Evolutionary conservation across 2,329 filamentous ascomycete species (phyloP), one percentile per base, ranked within the genome.

Genomic region (Fusarium ramigenum): DNA sequence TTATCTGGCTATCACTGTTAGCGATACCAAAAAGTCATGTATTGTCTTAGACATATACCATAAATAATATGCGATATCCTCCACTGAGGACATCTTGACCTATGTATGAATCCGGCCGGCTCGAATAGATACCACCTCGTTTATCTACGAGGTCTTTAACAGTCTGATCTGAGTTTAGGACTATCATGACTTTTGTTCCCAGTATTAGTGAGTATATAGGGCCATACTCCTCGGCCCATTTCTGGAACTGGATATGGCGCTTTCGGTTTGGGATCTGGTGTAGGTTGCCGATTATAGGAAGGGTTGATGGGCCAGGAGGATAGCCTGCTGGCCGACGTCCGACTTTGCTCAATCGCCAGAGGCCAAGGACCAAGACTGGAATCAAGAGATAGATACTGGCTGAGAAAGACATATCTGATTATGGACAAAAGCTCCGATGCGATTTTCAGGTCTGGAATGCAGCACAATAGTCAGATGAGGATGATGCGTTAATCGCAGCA

Each of bases 371-470:
- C 30, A 50, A 12, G 4, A 12, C 9, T 34, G 21, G 30, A 50
- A 50, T 34, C 15, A 50, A 50, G 7, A 50, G 47, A 23, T 50
- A 34, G 30, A 34, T 9, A 5, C 4, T 9, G 6, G 3, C 1
- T 19, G n/a, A 50, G 21, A 30, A 16, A 16, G 19, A 16, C 47
- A 50, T 50, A 2, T 7, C 30, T 12, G 46, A 9, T 50, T 23
- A n/a, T 4, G 10, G 25, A 10, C 2, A 10, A n/a, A 2, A 47
- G 5, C 9, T 44, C 6, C 12, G 23, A 9, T 19, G 16, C 4
- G 42, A 25, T 25, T 0, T 19, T 44, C 4, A 4, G 15, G 40
- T 4, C 15, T 4, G 6, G 40, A 23, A 11, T 23, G 3, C n/a
- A 19, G 42, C 16, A 25, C 10, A 25, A 19, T 44, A 1, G 23